Percentiles rank a stretch among this genome's conserved stretches.
These are phyloP conservation scores for Melastoma malabathricum DNA, from an alignment of 345 rosid genomes.

Conservation along the genomic window DNA sequence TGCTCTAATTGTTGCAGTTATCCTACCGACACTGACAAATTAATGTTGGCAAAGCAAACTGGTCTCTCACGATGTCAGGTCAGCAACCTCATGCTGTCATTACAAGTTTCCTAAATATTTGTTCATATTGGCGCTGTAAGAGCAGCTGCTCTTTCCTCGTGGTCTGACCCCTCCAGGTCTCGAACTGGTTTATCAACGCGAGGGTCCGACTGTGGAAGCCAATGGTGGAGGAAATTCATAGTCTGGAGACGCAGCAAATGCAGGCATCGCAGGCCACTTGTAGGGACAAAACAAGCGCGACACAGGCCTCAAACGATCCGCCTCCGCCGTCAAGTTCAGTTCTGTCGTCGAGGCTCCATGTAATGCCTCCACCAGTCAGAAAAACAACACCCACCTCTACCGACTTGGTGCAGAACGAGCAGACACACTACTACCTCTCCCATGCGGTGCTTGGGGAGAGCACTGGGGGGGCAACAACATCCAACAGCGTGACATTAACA, in stretches of 20 bases:
- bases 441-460: slow-evolving; percentile 29
- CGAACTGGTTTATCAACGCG: slow-evolving; percentile 93
- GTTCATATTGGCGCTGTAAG: not conserved
- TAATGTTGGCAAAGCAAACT: slow-evolving; percentile 84
- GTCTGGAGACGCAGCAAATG: slow-evolving; percentile 53
- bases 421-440: slow-evolving; percentile 13
- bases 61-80: slow-evolving; percentile 89
- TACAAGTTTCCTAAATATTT: too few species aligned
- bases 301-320: slow-evolving; percentile 11
- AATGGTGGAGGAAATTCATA: slow-evolving; percentile 91
- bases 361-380: slow-evolving; percentile 36
- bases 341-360: slow-evolving; percentile 17
- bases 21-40: slow-evolving; percentile 85
- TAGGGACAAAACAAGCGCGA: too few species aligned
- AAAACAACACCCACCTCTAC: slow-evolving; percentile 19
- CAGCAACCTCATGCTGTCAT: slow-evolving; percentile 4
- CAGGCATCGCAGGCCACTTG: slow-evolving; percentile 16
- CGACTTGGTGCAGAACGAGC: slow-evolving; percentile 18
- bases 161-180: slow-evolving; percentile 30
- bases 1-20: slow-evolving; percentile 36
- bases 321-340: slow-evolving; percentile 13
- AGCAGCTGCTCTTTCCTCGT: not conserved
- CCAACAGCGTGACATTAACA: slow-evolving; percentile 56
- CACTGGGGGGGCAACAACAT: slow-evolving; percentile 28
- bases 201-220: slow-evolving; percentile 95